Percentiles rank a stretch among this genome's conserved stretches.
Conservation (phyloP, 306 rosid species). For the Rosa multiflora region DNA sequence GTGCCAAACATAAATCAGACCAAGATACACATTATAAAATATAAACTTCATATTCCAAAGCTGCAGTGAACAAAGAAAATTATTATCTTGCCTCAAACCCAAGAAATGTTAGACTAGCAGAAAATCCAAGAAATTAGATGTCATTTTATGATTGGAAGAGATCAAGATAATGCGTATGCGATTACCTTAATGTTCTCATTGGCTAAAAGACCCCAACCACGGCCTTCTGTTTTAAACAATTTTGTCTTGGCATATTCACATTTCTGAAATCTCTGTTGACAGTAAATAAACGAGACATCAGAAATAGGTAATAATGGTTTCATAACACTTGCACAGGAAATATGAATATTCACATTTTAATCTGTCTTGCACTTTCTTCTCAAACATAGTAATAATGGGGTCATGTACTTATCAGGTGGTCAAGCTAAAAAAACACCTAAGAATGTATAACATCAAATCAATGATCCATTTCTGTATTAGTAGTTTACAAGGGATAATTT, state of each 20-base stretch:
- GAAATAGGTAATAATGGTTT: slow-evolving; percentile 19
- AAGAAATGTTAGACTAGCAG: slow-evolving; percentile 7
- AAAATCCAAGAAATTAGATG: neutral
- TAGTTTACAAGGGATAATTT: neutral
- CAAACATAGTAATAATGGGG: neutral
- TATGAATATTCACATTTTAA: neutral
- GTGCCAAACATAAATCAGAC: neutral
- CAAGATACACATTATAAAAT: neutral
- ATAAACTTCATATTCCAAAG: slow-evolving; percentile 3
- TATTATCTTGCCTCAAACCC: neutral
- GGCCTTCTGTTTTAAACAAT: slow-evolving; percentile 84
- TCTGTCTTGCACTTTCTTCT: neutral
- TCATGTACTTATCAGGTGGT: neutral
- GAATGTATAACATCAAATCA: neutral
- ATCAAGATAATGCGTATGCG: slow-evolving; percentile 11
- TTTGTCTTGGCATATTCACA: slow-evolving; percentile 81
- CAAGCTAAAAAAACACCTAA: neutral
- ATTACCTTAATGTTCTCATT: slow-evolving; percentile 81
- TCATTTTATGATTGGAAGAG: slow-evolving; percentile 20
- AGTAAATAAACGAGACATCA: slow-evolving; percentile 25
- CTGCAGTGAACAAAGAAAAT: neutral
- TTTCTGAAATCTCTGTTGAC: slow-evolving; percentile 82
- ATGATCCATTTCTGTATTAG: neutral
- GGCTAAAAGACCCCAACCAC: slow-evolving; percentile 96
- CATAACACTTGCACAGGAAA: slow-evolving; percentile 18